Percentiles rank a stretch among this genome's conserved stretches.
Evolutionary conservation across 768 basidiomycete genomes (phyloP).

Genomic region (Rhodotorula diobovata): DNA sequence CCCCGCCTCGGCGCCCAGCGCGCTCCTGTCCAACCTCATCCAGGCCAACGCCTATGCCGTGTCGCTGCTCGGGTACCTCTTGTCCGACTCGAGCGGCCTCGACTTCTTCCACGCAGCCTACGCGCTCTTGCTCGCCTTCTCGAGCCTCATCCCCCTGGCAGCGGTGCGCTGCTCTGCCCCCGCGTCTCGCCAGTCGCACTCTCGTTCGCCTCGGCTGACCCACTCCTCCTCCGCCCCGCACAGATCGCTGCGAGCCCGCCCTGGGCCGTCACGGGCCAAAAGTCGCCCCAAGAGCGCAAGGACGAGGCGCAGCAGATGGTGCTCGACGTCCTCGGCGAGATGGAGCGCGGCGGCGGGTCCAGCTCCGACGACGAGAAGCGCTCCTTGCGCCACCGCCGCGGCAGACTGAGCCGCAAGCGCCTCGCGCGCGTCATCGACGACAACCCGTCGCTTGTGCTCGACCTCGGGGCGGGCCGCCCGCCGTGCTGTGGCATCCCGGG

Average conservation of each 20-base stretch:
- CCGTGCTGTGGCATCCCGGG: background rate
- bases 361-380: background rate
- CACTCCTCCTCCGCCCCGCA: background rate
- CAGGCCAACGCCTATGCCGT: constrained; percentile 26
- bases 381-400: background rate
- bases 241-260: constrained; percentile 11
- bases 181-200: background rate
- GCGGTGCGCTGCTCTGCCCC: background rate
- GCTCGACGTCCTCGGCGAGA: background rate
- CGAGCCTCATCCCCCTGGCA: constrained; percentile 18
- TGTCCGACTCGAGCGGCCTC: constrained; percentile 6
- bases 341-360: constrained; percentile 2
- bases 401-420: background rate
- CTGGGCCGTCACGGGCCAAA: constrained; percentile 26
- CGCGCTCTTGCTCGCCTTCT: constrained; percentile 24
- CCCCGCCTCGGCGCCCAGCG: background rate
- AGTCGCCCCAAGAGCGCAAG: constrained; percentile 18
- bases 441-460: constrained; percentile 12
- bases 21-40: constrained; percentile 17
- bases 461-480: background rate
- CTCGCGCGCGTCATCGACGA: background rate
- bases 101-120: constrained; percentile 33
- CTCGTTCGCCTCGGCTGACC: background rate
- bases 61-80: constrained; percentile 9
- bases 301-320: constrained; percentile 1